These are phyloP conservation scores for Cruciata laevipes DNA, from an alignment of 257 asterid genomes.

Conservation along the genomic window DNA sequence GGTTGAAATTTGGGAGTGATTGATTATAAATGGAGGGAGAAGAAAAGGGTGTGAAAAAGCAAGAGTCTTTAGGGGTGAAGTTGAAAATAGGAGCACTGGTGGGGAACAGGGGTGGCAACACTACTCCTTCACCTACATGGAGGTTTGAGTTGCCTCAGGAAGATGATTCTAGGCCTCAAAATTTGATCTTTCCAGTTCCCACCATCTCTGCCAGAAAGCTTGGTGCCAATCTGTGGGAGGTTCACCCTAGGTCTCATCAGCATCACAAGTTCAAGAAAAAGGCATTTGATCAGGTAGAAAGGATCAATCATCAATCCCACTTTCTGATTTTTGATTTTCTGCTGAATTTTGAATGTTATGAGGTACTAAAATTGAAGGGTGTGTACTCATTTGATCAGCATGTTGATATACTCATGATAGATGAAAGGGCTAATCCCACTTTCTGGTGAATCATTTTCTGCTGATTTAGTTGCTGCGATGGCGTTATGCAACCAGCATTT, in stretches of 20 bases:
- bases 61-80: slow-evolving; percentile 36
- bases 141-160: slow-evolving; percentile 47
- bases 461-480: background rate
- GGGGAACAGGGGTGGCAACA: slow-evolving; percentile 63
- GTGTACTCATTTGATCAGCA: background rate
- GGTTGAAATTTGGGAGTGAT: slow-evolving; percentile 2
- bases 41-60: slow-evolving; percentile 30
- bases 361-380: background rate
- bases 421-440: slow-evolving; percentile 15
- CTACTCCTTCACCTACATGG: slow-evolving; percentile 78
- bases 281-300: slow-evolving; percentile 31
- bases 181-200: slow-evolving; percentile 29
- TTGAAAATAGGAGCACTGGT: slow-evolving; percentile 54
- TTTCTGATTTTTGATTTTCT: background rate
- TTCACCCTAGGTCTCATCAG: slow-evolving; percentile 29
- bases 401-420: slow-evolving; percentile 18
- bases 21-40: slow-evolving; percentile 24
- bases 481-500: slow-evolving; percentile 18
- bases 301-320: background rate
- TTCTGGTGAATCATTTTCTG: background rate
- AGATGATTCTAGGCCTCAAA: slow-evolving; percentile 53
- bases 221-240: slow-evolving; percentile 79
- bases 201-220: slow-evolving; percentile 66
- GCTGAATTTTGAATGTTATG: slow-evolving; percentile 1
- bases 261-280: slow-evolving; percentile 24